Evolutionary conservation across 192 early-diverging fungal species (phyloP), one percentile per base, ranked within the genome.

Genomic region (Chytriomyces sp.): DNA sequence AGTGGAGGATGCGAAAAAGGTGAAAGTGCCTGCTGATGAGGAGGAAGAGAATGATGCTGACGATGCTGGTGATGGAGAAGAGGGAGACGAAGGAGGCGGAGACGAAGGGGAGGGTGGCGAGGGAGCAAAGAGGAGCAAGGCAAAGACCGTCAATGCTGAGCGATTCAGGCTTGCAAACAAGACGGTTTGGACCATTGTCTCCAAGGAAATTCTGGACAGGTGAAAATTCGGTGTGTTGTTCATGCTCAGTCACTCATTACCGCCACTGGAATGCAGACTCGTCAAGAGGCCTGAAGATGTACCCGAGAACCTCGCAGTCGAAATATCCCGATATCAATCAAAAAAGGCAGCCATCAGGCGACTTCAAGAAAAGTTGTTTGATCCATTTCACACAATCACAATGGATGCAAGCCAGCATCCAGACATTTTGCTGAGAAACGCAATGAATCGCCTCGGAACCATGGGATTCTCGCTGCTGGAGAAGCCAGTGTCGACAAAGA

Each of bases 381-480:
- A 76, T 38, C 26, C n/a, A 10, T 34, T 79, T 39, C 59, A 74
- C 31, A 68, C 75, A 19, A 69, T 86, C 33, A 72, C 66, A 3
- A 32, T 86, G 22, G 82, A 86, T 67, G 85, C 79, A 2, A 75
- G 79, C 2, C 75, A 80, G 55, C 81, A 81, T 60, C 80, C 82
- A 3, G 80, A 80, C 56, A 64, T 76, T 19, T 34, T 86, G 2
- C 39, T 81, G 12, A 59, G 64, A 17, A 53, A 75, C 19, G 61
- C 77, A 14, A 61, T 77, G 5, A 70, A 77, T 22, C 25, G 62
- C 26, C 49, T 84, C 39, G 53, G 70, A n/a, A 32, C 70, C n/a
- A 60, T 77, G 10, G 78, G 80, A 3, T 73, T 77, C 32, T 69
- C 70, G 10, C 31, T 75, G 4, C 58, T 75, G 39, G 33, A 30